These are phyloP conservation scores for Termitomyces sp. DNA, from an alignment of 768 basidiomycete species.

Conservation along the genomic window DNA sequence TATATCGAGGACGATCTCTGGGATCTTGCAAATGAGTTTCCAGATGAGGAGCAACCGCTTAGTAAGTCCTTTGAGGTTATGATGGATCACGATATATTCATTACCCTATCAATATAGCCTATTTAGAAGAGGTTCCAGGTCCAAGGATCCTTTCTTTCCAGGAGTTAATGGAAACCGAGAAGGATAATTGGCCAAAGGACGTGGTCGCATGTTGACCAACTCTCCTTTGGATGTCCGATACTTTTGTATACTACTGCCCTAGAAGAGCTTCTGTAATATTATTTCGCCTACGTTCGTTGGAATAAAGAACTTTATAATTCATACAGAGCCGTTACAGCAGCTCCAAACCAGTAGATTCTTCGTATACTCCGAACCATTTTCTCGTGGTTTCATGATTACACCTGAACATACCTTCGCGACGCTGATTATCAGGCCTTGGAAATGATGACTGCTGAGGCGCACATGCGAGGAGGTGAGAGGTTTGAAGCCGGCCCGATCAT, in stretches of 20 bases:
- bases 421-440: background rate
- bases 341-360: background rate
- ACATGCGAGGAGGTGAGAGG: background rate
- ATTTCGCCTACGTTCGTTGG: background rate
- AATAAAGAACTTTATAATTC: background rate
- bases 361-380: too few relatives aligned
- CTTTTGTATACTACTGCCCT: background rate
- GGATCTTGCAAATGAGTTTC: constrained; percentile 15
- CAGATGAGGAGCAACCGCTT: constrained; percentile 12
- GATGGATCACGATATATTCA: background rate
- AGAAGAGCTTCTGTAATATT: background rate
- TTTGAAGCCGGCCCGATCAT: background rate
- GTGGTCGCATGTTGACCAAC: background rate
- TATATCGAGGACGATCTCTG: constrained; percentile 18
- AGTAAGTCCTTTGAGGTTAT: constrained; percentile 1
- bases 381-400: background rate
- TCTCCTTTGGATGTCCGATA: background rate
- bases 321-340: background rate
- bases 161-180: constrained; percentile 5
- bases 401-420: background rate
- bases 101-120: background rate
- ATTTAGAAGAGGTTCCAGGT: constrained; percentile 4
- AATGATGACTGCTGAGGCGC: background rate
- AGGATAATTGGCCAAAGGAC: background rate
- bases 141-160: constrained; percentile 10